Percentiles rank a stretch among this genome's conserved stretches.
Evolutionary conservation across 192 early-diverging fungal genomes (phyloP).

Genomic region (Coemansia sp.): DNA sequence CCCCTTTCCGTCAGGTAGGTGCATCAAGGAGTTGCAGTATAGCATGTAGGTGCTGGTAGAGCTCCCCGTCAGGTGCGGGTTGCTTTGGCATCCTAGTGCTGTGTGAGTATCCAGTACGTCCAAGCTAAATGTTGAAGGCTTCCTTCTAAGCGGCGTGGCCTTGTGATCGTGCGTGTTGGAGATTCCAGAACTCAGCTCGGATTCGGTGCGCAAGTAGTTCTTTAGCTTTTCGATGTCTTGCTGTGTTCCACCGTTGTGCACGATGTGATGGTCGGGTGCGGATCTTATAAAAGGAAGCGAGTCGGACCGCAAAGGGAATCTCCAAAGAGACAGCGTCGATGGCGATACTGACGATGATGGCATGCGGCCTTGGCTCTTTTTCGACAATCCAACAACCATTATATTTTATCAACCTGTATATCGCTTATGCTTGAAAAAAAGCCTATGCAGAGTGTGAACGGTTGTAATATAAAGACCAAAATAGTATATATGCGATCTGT

Average conservation of each 20-base stretch:
- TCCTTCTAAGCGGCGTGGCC: neutral
- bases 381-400: constrained; percentile 35
- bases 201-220: constrained; percentile 36
- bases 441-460: neutral
- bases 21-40: constrained; percentile 15
- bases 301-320: constrained; percentile 36
- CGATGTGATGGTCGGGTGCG: constrained; percentile 31
- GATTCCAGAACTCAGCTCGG: constrained; percentile 13
- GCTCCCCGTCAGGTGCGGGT: constrained; percentile 4
- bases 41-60: neutral
- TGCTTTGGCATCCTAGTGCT: neutral
- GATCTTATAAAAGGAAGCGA: constrained; percentile 22
- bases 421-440: neutral
- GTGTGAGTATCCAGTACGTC: neutral
- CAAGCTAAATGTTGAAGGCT: constrained; percentile 5
- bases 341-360: constrained; percentile 13
- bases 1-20: constrained; percentile 5
- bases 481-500: neutral
- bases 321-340: constrained; percentile 22
- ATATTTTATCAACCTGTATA: neutral
- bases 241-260: constrained; percentile 31
- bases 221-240: constrained; percentile 40
- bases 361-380: constrained; percentile 7
- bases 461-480: neutral
- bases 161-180: neutral